Base-by-base conservation (phyloP, 176 grass and related monocot genomes). In the Rhynchospora tenuis region DNA sequence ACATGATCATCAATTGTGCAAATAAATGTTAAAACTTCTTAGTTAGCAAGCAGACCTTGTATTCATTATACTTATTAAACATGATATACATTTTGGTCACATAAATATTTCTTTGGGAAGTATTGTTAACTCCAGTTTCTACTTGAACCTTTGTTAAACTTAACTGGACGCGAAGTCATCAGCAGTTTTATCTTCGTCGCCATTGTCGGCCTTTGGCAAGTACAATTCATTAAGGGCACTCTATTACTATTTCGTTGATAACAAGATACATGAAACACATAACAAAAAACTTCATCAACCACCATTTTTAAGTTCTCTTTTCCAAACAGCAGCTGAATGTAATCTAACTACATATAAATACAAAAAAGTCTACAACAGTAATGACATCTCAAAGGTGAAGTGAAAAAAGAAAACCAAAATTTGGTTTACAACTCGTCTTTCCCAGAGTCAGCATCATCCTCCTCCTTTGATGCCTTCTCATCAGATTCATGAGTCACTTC, bases 401-500 rank as follows among this genome's bases (percentile, higher is more conserved):
- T 52, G 7, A 29, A 9, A 26, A 17, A 56, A 51, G 28, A 9
- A 55, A 26, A 67, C 3, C n/a, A 80, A 8, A 31, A 9, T 9
- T 7, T 45, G 22, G 50, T 44, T 89, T 94, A 98, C 79, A 98
- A 90, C 89, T 95, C 95, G 84, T 98, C 95, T 84, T 95, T 98
- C 56, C 84, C 80, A 15, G 84, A 83, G 51, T 92, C 88, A 0
- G 88, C 17, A 59, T 82, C 90, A 27, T 91, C 87, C 7, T 84
- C 87, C 7, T 84, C 77, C 24, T 55, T 20, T 1, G 78, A 13
- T 61, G 76, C 92, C 72, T 94, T 94, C 83, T 98, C 95, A 0
- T 91, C 87, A 0, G 85, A 81, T 89, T 98, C 95, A 0, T 81
- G 73, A 64, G 84, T 59, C 68, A 95, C 94, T 58, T 97, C 95